Evolutionary conservation across 768 basidiomycete genomes (phyloP).

Genomic region (Tylopilus sp.): DNA sequence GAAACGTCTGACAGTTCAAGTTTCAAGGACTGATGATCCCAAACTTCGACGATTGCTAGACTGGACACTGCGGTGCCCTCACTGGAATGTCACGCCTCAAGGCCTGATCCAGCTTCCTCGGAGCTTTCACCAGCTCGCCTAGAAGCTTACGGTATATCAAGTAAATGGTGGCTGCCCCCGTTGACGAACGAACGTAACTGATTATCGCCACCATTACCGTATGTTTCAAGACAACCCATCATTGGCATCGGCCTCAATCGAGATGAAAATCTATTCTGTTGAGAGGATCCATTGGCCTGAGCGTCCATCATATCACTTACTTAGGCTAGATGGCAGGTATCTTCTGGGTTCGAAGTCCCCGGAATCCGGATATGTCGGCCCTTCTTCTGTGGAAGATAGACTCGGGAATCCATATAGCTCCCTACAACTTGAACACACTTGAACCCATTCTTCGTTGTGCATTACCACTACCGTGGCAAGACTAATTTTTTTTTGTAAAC

Average conservation of each 20-base stretch:
- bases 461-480: neutral
- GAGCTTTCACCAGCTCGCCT: neutral
- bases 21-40: neutral
- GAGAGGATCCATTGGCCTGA: neutral
- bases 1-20: too few relatives aligned
- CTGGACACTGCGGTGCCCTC: neutral
- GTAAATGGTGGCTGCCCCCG: neutral
- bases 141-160: conserved; percentile 1
- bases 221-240: conserved; percentile 7
- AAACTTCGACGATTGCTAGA: neutral
- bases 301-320: neutral
- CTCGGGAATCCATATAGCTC: neutral
- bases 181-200: neutral
- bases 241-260: conserved; percentile 8
- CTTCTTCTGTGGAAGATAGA: neutral
- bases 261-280: conserved; percentile 1
- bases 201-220: neutral
- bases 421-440: too few relatives aligned
- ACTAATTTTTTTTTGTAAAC: neutral
- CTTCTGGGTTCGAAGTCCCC: neutral
- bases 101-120: neutral
- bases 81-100: neutral
- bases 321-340: neutral
- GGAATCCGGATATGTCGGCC: neutral
- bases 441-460: too few relatives aligned